Evolutionary conservation across 352 stramenopile species (phyloP).

Genomic region (Pythium aristosporum): DNA sequence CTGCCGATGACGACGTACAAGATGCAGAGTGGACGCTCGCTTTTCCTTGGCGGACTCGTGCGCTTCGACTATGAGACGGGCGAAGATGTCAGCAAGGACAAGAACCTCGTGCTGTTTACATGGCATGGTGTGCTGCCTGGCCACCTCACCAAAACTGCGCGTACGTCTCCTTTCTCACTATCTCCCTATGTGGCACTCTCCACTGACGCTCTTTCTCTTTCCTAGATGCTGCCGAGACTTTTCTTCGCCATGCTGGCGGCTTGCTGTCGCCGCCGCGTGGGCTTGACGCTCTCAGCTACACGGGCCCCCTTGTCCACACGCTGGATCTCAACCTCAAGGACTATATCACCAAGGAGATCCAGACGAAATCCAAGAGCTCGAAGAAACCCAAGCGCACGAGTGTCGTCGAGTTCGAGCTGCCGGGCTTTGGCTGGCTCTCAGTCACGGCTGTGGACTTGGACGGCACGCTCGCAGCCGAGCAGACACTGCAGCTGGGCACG

Average conservation of each 20-base stretch:
- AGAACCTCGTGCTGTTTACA: slow-evolving; percentile 69
- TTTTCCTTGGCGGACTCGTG: slow-evolving; percentile 74
- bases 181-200: slow-evolving; percentile 1
- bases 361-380: slow-evolving; percentile 65
- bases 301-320: slow-evolving; percentile 51
- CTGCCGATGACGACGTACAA: slow-evolving; percentile 71
- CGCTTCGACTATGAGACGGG: slow-evolving; percentile 76
- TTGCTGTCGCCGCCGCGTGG: slow-evolving; percentile 76
- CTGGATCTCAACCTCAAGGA: slow-evolving; percentile 67
- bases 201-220: not conserved
- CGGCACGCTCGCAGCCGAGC: slow-evolving; percentile 55
- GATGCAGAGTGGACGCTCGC: slow-evolving; percentile 59
- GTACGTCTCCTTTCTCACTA: slow-evolving; percentile 36
- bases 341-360: slow-evolving; percentile 60
- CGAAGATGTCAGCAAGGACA: slow-evolving; percentile 33
- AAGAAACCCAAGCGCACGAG: slow-evolving; percentile 83
- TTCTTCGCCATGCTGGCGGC: slow-evolving; percentile 74
- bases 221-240: slow-evolving; percentile 69
- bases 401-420: slow-evolving; percentile 73
- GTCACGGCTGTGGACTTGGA: slow-evolving; percentile 83
- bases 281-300: slow-evolving; percentile 77
- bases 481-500: slow-evolving; percentile 59
- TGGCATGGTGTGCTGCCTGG: slow-evolving; percentile 86
- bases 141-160: slow-evolving; percentile 75
- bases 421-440: slow-evolving; percentile 78